phyloP scores from a whole-genome alignment of 257 asterid genomes.

The Petunia secreta region DNA sequence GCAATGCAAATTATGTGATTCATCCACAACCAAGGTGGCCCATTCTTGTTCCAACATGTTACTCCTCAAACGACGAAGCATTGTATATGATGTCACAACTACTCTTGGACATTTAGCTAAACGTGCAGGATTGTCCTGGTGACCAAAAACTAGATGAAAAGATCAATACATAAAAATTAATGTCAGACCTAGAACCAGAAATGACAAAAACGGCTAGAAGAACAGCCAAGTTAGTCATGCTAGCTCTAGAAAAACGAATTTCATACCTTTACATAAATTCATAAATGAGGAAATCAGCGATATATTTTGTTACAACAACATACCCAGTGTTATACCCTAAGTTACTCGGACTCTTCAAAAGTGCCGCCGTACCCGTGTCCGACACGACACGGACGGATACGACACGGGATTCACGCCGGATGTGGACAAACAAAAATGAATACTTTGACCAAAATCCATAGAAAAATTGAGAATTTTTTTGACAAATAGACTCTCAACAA shows the following conservation, averaged over 20 bases:
- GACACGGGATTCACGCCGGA: no score
- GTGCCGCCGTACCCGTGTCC: no score
- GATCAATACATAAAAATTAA: background rate
- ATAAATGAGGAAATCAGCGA: background rate
- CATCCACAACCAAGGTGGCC: conserved; percentile 86
- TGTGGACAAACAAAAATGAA: no score
- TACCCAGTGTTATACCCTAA: no score
- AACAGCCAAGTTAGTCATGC: conserved; percentile 17
- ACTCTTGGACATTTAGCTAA: conserved; percentile 70
- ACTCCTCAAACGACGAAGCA: conserved; percentile 82
- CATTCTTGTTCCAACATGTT: conserved; percentile 82
- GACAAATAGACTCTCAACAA: no score
- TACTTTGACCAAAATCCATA: no score
- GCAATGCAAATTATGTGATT: conserved; percentile 88
- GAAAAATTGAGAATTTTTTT: no score
- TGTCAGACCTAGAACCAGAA: background rate
- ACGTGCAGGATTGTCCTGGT: conserved; percentile 76
- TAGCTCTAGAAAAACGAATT: background rate
- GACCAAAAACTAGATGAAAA: conserved; percentile 70
- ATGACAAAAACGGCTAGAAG: background rate
- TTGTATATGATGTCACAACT: conserved; percentile 81
- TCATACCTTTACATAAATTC: background rate
- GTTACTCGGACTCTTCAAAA: no score
- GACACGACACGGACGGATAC: no score
- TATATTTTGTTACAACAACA: background rate